Base-by-base conservation (phyloP, 1,139 yeast genomes). In the Candida sojae region DNA sequence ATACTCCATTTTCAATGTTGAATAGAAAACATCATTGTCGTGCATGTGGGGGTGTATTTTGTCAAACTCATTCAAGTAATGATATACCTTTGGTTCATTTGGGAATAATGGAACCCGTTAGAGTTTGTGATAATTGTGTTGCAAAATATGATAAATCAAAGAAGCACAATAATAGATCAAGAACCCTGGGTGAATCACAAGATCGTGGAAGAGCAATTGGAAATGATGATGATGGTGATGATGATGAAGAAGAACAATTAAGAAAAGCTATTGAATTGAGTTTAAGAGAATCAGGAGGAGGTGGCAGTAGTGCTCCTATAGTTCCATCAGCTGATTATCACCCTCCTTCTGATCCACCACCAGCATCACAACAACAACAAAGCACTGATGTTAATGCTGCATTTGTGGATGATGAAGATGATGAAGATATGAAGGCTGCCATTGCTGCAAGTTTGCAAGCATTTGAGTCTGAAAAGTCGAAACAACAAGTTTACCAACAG, bases 21-120 rank as follows among this genome's bases (percentile, higher is more conserved):
- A 91, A 89, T 63, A 77, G 99, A 59, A 91, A 93, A 63, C 99
- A 93, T 65, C 99, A 93, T 67, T 93, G 99, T 64, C 79, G 99
- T 48, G 88, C 96, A 45, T 93, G 99, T 68, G 99, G 99, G 26
- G 97, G 97, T 1, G 97, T 90, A 0, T 93, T 80, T 60, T 86
- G 96, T 65, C 93, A 88, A 55, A 79, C 82, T 23, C 96, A 93
- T 66, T 90, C 97, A 26, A 73, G 84, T 8, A 83, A 88, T 56
- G 76, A 69, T 47, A 71, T 83, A 37, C 84, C 93, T 6, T 72
- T 95, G 52, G 95, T 96, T 0, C 86, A 86, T 45, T 75, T 88
- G 49, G 99, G 99, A 0, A 90, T 95, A 44, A 82, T 80, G 57
- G 90, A 87, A 48, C 90, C 96, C 0, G 98, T 92, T 1, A 76